phyloP scores from a whole-genome alignment of 2,329 filamentous ascomycete species.

The Thermochaetoides dissita region DNA sequence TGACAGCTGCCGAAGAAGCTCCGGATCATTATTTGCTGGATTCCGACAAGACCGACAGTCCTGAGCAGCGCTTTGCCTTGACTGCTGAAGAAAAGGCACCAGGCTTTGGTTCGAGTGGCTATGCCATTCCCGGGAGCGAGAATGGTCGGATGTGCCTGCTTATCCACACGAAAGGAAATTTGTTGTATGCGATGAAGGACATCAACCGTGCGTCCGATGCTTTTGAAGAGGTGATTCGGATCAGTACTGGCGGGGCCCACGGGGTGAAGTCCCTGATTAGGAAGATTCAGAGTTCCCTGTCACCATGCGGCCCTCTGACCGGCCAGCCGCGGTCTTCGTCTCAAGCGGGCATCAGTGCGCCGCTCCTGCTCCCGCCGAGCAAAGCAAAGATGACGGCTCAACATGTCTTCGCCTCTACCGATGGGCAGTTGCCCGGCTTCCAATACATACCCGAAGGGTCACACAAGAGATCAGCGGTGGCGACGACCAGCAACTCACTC shows the following conservation, averaged over 20 bases:
- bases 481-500: conserved; percentile 89
- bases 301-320: conserved; percentile 26
- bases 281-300: conserved; percentile 59
- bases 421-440: conserved; percentile 65
- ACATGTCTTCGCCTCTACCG: conserved; percentile 63
- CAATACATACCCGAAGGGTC: conserved; percentile 55
- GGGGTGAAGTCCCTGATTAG: conserved; percentile 68
- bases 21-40: conserved; percentile 15
- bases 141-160: conserved; percentile 89
- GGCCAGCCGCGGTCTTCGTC: conserved; percentile 6
- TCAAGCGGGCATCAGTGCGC: conserved; percentile 30
- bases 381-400: conserved; percentile 70
- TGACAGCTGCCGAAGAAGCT: conserved; percentile 8
- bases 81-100: conserved; percentile 17
- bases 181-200: conserved; percentile 82
- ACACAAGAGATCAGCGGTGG: conserved; percentile 65
- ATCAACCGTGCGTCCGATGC: conserved; percentile 67
- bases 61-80: conserved; percentile 11
- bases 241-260: conserved; percentile 60
- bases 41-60: conserved; percentile 13
- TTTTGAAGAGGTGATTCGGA: conserved; percentile 88
- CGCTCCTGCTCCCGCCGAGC: conserved; percentile 69
- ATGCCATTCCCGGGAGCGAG: conserved; percentile 68
- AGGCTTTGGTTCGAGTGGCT: conserved; percentile 67
- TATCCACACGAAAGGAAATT: conserved; percentile 95